Evolutionary conservation across 805 yeast species (phyloP).

Genomic region (Candida alai): DNA sequence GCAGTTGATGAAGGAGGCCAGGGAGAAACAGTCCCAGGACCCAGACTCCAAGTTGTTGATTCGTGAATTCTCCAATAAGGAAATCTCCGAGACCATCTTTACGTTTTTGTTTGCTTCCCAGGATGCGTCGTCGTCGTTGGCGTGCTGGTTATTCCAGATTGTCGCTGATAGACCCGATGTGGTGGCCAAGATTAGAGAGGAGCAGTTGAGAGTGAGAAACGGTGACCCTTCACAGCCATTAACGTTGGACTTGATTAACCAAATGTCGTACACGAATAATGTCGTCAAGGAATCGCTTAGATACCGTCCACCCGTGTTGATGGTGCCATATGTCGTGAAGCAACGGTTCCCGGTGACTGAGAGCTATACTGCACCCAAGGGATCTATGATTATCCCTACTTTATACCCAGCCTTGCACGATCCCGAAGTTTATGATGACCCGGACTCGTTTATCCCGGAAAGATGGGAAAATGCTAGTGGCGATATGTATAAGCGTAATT

Average conservation of each 20-base stretch:
- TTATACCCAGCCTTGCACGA: conserved; percentile 95
- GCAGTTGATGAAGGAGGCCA: conserved; percentile 73
- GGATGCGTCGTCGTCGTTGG: conserved; percentile 95
- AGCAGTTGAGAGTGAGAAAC: conserved; percentile 78
- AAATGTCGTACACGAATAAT: conserved; percentile 84
- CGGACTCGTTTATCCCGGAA: conserved; percentile 93
- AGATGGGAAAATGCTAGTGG: conserved; percentile 90
- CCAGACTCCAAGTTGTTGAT: conserved; percentile 56
- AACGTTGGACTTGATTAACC: conserved; percentile 68
- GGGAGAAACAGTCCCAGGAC: conserved; percentile 45
- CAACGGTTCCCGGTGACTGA: conserved; percentile 79
- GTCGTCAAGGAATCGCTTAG: conserved; percentile 91
- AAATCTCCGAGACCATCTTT: conserved; percentile 93
- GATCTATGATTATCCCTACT: conserved; percentile 95
- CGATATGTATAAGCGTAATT: conserved; percentile 74
- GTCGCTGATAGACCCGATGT: conserved; percentile 95
- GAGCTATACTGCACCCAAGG: conserved; percentile 89
- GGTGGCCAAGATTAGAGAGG: conserved; percentile 80
- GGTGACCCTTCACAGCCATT: conserved; percentile 66
- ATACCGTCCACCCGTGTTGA: conserved; percentile 94
- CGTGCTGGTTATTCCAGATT: conserved; percentile 97
- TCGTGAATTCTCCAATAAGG: conserved; percentile 84
- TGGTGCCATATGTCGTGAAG: conserved; percentile 97
- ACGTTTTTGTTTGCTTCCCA: conserved; percentile 97
- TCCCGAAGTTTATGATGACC: conserved; percentile 93